Evolutionary conservation across 768 basidiomycete species (phyloP).

Genomic region (Leccinum boreale): DNA sequence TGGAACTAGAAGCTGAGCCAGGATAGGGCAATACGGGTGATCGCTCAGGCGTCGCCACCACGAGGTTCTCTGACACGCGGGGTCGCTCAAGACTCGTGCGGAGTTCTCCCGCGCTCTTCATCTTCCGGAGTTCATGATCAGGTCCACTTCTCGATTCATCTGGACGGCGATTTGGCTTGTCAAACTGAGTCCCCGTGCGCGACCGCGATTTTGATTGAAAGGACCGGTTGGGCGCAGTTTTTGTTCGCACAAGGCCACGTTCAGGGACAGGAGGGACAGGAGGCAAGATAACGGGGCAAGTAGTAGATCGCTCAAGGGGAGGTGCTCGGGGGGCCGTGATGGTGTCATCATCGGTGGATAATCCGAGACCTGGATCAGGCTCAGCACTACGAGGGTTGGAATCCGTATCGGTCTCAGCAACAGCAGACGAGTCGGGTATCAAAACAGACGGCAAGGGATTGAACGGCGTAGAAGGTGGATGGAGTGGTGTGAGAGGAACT

Average conservation of each 20-base stretch:
- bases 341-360: slow-evolving; percentile 61
- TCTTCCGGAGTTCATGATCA: slow-evolving; percentile 68
- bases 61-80: slow-evolving; percentile 23
- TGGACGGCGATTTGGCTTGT: slow-evolving; percentile 21
- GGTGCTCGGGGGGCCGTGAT: slow-evolving; percentile 64
- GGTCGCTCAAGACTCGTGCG: slow-evolving; percentile 38
- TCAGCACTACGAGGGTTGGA: slow-evolving; percentile 48
- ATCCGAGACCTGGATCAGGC: slow-evolving; percentile 25
- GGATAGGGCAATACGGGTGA: slow-evolving; percentile 48
- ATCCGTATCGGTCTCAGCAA: slow-evolving; percentile 50
- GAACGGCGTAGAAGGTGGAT: slow-evolving; percentile 64
- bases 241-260: slow-evolving; percentile 61
- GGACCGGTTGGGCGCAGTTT: slow-evolving; percentile 66
- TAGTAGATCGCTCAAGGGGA: slow-evolving; percentile 48
- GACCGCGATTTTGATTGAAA: slow-evolving; percentile 45
- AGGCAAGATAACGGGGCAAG: slow-evolving; percentile 42
- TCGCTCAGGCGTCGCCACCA: slow-evolving; percentile 36
- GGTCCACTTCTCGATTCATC: slow-evolving; percentile 43
- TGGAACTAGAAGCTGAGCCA: slow-evolving; percentile 68
- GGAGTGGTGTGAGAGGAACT: slow-evolving; percentile 54
- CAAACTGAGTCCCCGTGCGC: slow-evolving; percentile 29
- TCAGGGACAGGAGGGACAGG: slow-evolving; percentile 22
- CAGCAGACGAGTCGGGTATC: slow-evolving; percentile 42
- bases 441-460: slow-evolving; percentile 50
- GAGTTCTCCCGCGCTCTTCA: slow-evolving; percentile 86